Conservation (phyloP, 176 grass and related monocot species). For the Oryza longistaminata region DNA sequence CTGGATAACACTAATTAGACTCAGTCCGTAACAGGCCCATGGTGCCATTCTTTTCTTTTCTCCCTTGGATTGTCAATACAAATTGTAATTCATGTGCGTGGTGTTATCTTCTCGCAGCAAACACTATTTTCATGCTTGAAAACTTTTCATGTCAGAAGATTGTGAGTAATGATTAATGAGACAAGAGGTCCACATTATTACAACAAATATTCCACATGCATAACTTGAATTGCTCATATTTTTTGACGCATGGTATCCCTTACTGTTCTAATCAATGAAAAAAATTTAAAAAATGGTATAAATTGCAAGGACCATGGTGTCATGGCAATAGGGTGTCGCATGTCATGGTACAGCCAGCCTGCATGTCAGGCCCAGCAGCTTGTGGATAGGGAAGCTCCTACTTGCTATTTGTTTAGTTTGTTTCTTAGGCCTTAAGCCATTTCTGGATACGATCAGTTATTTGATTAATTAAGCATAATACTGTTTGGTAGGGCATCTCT, state of each 20-base stretch:
- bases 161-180: background rate
- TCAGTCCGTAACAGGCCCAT: background rate
- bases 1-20: background rate
- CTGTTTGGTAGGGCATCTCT: background rate
- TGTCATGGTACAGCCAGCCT: background rate
- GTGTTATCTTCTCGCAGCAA: slow-evolving; percentile 9
- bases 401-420: background rate
- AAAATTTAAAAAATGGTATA: background rate
- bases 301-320: background rate
- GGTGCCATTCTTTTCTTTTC: background rate
- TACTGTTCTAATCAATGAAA: background rate
- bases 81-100: background rate
- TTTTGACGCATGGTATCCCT: background rate
- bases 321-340: background rate
- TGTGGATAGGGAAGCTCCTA: background rate
- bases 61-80: background rate
- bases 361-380: background rate
- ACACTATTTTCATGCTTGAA: background rate
- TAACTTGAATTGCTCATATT: background rate
- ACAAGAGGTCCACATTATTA: background rate
- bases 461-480: background rate
- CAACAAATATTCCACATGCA: background rate
- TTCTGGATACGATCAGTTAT: background rate
- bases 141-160: background rate
- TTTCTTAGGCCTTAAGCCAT: background rate